Conservation (phyloP, 75 land plant species). For the Cryptomeria japonica region DNA sequence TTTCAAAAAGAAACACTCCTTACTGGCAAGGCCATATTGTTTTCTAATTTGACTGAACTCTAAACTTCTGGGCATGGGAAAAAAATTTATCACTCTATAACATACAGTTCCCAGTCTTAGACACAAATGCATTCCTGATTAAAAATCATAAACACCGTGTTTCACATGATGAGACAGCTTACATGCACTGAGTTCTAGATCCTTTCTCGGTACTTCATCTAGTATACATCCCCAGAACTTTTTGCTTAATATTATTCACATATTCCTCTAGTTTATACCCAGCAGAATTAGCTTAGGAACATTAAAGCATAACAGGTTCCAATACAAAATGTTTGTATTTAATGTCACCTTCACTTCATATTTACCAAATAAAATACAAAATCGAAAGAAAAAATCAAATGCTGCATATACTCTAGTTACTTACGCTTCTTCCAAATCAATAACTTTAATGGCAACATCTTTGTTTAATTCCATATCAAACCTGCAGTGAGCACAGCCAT, state of each 20-base stretch:
- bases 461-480: conserved; percentile 92
- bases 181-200: not conserved
- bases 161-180: not conserved
- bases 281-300: not conserved
- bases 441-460: conserved; percentile 95
- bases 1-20: not conserved
- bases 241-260: not conserved
- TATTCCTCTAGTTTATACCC: not conserved
- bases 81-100: not conserved
- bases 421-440: conserved; percentile 99
- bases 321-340: not conserved
- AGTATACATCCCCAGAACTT: not conserved
- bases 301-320: not conserved
- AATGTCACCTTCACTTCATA: not conserved
- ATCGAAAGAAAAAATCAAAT: not conserved
- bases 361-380: not conserved
- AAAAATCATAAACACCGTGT: not conserved
- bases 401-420: conserved; percentile 26
- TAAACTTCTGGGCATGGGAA: not conserved
- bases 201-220: not conserved
- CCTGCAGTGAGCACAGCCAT: conserved; percentile 40
- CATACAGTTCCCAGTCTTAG: not conserved
- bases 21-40: not conserved
- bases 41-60: not conserved
- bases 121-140: not conserved